These are phyloP conservation scores for Aspergillus tubingensis DNA, from an alignment of 2,329 filamentous ascomycete species.

Conservation along the genomic window DNA sequence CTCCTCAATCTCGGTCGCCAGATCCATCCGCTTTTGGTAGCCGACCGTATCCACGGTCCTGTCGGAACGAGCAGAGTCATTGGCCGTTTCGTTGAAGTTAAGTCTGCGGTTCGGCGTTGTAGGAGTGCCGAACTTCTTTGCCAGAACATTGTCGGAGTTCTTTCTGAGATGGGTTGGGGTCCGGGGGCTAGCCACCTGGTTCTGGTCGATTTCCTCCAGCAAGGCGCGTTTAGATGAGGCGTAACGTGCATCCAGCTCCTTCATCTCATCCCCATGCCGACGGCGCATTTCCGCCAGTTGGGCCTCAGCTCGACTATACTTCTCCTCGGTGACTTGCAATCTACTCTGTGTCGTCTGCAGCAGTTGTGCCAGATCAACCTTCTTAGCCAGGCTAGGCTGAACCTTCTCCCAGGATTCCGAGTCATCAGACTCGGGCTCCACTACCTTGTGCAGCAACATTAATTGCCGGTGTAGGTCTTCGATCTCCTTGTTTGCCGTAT, in stretches of 20 bases:
- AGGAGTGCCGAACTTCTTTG: slow-evolving; percentile 68
- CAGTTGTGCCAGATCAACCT: slow-evolving; percentile 78
- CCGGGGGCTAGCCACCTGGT: slow-evolving; percentile 70
- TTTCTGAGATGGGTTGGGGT: slow-evolving; percentile 73
- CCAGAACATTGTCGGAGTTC: slow-evolving; percentile 55
- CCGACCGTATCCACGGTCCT: slow-evolving; percentile 79
- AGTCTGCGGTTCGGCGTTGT: slow-evolving; percentile 77
- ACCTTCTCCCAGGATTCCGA: slow-evolving; percentile 68
- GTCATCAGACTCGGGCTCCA: slow-evolving; percentile 72
- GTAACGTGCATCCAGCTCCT: slow-evolving; percentile 63
- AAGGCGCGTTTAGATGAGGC: slow-evolving; percentile 69
- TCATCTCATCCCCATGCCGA: slow-evolving; percentile 70
- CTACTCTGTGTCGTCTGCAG: slow-evolving; percentile 88
- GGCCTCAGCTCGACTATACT: slow-evolving; percentile 76
- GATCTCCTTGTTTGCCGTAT: slow-evolving; percentile 78
- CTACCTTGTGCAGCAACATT: slow-evolving; percentile 78
- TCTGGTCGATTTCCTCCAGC: slow-evolving; percentile 84
- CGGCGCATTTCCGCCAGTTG: slow-evolving; percentile 78
- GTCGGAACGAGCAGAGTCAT: slow-evolving; percentile 82
- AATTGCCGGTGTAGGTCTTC: slow-evolving; percentile 78
- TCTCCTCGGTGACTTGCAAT: slow-evolving; percentile 78
- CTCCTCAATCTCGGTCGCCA: slow-evolving; percentile 87
- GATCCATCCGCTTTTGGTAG: slow-evolving; percentile 85
- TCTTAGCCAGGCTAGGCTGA: slow-evolving; percentile 66
- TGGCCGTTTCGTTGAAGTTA: slow-evolving; percentile 62